Conservation (phyloP, 1,284 basidiomycete genomes). For the Tylopilus orsonianus region DNA sequence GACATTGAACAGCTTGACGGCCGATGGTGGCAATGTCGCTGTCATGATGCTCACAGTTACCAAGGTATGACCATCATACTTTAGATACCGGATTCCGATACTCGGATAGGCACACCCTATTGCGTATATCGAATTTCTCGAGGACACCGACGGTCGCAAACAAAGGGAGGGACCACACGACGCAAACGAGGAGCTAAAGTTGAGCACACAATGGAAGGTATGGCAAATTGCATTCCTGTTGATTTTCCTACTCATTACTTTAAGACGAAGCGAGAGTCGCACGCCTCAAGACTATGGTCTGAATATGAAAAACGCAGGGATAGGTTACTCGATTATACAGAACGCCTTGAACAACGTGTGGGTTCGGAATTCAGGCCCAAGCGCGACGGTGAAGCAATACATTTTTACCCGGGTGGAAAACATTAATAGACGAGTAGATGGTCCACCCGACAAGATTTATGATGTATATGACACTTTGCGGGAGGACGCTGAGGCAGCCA, state of each 20-base stretch:
- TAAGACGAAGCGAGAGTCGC: constrained; percentile 54
- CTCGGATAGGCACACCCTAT: constrained; percentile 54
- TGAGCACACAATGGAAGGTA: constrained; percentile 73
- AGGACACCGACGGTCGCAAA: constrained; percentile 53
- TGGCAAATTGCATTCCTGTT: constrained; percentile 21
- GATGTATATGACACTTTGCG: constrained; percentile 60
- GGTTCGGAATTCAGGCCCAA: constrained; percentile 39
- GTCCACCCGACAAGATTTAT: constrained; percentile 59
- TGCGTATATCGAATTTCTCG: constrained; percentile 61
- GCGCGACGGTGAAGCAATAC: constrained; percentile 44
- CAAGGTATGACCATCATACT: constrained; percentile 48
- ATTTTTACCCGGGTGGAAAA: background rate
- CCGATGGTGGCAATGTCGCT: constrained; percentile 80
- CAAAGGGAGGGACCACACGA: constrained; percentile 60
- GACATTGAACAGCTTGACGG: constrained; percentile 75
- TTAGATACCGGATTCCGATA: constrained; percentile 8
- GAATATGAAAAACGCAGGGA: constrained; percentile 53
- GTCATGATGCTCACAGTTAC: constrained; percentile 76
- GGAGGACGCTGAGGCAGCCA: constrained; percentile 51
- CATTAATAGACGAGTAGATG: constrained; percentile 38
- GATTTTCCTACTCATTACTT: constrained; percentile 8
- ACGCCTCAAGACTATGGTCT: constrained; percentile 51
- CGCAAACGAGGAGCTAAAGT: constrained; percentile 65
- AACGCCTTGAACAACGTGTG: constrained; percentile 56
- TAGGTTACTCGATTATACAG: constrained; percentile 51